phyloP scores from a whole-genome alignment of 2,329 filamentous ascomycete genomes.

The Cladophialophora chaetospira region DNA sequence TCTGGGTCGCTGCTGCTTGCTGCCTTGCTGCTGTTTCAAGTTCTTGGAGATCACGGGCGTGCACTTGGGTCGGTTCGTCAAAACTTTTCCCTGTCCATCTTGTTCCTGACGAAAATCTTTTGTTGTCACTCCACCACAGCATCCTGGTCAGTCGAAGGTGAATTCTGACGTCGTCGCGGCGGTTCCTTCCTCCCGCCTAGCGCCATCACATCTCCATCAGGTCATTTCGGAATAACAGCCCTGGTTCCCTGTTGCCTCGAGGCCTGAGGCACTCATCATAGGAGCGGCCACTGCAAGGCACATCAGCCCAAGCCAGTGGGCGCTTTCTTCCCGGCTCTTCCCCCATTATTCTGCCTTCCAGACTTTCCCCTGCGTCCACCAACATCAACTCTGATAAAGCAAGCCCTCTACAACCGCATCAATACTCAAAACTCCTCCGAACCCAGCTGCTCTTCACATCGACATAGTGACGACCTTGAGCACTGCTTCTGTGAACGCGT shows the following conservation, averaged over 20 bases:
- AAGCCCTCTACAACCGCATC: not conserved
- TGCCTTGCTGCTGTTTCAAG: not conserved
- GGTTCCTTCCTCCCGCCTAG: constrained; percentile 13
- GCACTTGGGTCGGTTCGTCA: not conserved
- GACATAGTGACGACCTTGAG: not conserved
- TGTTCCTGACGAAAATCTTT: not conserved
- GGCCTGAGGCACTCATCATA: constrained; percentile 4
- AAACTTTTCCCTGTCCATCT: not conserved
- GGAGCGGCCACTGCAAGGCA: too few species aligned
- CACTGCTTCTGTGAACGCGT: constrained; percentile 6
- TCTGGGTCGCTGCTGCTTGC: not conserved
- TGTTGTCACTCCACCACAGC: not conserved
- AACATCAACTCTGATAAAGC: not conserved
- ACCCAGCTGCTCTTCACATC: not conserved
- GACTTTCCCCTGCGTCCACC: constrained; percentile 6
- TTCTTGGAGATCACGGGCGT: not conserved
- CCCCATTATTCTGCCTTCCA: not conserved
- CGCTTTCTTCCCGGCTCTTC: not conserved
- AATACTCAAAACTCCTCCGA: not conserved
- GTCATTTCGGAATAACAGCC: constrained; percentile 12
- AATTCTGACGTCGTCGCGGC: constrained; percentile 8
- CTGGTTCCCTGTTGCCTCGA: constrained; percentile 18
- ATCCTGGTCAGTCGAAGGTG: constrained; percentile 4
- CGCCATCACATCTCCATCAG: constrained; percentile 14
- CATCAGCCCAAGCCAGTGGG: constrained; percentile 6